A percentile compares a stretch with the other conserved stretches of the same genome.
Evolutionary conservation across 768 basidiomycete genomes (phyloP).

Genomic region (Boletus edulis): DNA sequence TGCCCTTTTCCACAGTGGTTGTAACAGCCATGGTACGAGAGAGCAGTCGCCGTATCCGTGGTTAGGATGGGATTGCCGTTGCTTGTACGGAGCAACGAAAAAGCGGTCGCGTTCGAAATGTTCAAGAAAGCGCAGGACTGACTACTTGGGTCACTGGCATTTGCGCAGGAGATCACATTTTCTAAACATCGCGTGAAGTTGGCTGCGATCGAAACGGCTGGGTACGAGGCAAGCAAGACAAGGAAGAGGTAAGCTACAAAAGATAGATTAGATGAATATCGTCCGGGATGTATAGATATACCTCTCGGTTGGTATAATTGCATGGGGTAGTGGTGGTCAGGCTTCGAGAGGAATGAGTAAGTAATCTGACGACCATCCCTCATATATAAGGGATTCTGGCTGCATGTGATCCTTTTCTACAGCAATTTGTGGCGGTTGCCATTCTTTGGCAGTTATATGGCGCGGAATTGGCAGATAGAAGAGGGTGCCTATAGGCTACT

Average conservation of each 20-base stretch:
- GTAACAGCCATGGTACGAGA: slow-evolving; percentile 8
- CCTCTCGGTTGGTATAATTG: not conserved
- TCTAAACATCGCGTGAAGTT: slow-evolving; percentile 14
- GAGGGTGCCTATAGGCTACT: no score
- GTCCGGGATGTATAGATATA: not conserved
- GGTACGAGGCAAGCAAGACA: not conserved
- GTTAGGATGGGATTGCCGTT: not conserved
- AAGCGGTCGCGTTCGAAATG: slow-evolving; percentile 4
- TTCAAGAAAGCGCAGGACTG: slow-evolving; percentile 1
- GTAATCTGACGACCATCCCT: no score
- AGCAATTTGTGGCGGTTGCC: no score
- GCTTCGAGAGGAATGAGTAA: no score
- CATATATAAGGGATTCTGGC: no score
- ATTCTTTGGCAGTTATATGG: no score
- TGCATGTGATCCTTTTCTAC: no score
- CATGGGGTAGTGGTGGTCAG: slow-evolving; percentile 2
- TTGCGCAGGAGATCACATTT: slow-evolving; percentile 2
- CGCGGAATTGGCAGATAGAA: no score
- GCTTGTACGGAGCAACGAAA: slow-evolving; percentile 16
- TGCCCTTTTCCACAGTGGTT: slow-evolving; percentile 7
- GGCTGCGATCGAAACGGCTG: not conserved
- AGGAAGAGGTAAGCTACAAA: not conserved
- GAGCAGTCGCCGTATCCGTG: not conserved
- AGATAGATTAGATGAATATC: not conserved
- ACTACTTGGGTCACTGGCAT: not conserved